A percentile compares a stretch with the other conserved stretches of the same genome.
Evolutionary conservation across 2,329 filamentous ascomycete genomes (phyloP).

Genomic region (Dothistroma pini): DNA sequence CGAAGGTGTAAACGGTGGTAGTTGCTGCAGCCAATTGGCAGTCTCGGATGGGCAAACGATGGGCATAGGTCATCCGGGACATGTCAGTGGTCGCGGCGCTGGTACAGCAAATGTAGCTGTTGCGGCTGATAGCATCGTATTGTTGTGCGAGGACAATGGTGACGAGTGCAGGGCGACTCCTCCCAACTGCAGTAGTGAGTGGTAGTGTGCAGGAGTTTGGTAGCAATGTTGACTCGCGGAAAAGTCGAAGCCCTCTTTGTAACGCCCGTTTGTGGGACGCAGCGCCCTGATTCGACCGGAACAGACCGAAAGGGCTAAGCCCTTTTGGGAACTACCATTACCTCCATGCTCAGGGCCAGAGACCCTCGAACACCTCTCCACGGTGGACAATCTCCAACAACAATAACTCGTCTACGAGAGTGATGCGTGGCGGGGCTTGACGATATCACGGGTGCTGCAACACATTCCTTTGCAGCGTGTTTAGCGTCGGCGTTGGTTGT

Average conservation of each 20-base stretch:
- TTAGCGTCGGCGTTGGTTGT: slow-evolving; percentile 5
- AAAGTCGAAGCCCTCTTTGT: no score
- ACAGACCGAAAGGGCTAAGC: no score
- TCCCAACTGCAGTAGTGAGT: neutral
- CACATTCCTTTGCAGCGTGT: slow-evolving; percentile 6
- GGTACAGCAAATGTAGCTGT: neutral
- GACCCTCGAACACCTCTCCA: neutral
- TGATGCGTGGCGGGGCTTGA: neutral
- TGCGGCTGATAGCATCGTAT: neutral
- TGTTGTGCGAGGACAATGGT: neutral
- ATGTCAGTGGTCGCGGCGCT: neutral
- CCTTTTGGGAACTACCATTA: no score
- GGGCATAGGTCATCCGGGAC: neutral
- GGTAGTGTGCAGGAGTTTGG: neutral
- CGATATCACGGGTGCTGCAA: neutral
- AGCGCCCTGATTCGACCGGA: no score
- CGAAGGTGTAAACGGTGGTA: neutral
- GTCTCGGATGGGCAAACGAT: neutral
- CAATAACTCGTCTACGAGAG: neutral
- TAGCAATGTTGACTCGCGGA: no score
- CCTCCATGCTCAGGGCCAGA: neutral
- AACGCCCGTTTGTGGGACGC: no score
- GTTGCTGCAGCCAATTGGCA: neutral
- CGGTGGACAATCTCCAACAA: neutral
- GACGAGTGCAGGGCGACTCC: no score